Conservation (phyloP, 305 asterid genomes). For the Solanum hybrid region DNA sequence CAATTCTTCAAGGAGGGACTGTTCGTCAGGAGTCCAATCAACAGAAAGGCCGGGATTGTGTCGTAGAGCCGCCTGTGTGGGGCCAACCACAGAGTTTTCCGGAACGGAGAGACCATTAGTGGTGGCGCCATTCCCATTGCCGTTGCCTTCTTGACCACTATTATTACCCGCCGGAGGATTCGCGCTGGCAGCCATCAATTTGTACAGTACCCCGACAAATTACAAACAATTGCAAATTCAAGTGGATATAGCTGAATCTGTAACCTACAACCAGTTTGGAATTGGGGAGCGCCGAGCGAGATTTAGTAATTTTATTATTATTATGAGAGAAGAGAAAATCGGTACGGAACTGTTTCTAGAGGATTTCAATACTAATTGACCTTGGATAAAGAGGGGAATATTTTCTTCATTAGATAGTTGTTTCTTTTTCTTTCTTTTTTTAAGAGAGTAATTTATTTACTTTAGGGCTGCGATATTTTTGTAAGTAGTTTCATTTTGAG, state of each 20-base stretch:
- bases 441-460: neutral
- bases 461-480: neutral
- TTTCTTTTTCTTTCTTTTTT: neutral
- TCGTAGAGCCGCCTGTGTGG: conserved; percentile 31
- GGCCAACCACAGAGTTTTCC: conserved; percentile 30
- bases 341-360: neutral
- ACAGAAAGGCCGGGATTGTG: conserved; percentile 31
- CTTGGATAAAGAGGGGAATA: neutral
- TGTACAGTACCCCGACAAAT: neutral
- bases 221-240: neutral
- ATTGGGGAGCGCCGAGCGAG: neutral
- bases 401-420: neutral
- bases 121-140: conserved; percentile 22
- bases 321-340: neutral
- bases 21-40: conserved; percentile 34
- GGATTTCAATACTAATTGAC: neutral
- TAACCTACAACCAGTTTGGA: neutral
- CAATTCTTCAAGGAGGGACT: conserved; percentile 37
- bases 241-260: neutral
- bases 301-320: neutral
- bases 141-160: conserved; percentile 16
- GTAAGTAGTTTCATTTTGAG: neutral
- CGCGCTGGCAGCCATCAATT: conserved; percentile 78
- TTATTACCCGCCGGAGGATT: conserved; percentile 42
- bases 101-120: conserved; percentile 22